Percentiles rank a stretch among this genome's conserved stretches.
Conservation (phyloP, 768 basidiomycete genomes). For the Mycena venus region DNA sequence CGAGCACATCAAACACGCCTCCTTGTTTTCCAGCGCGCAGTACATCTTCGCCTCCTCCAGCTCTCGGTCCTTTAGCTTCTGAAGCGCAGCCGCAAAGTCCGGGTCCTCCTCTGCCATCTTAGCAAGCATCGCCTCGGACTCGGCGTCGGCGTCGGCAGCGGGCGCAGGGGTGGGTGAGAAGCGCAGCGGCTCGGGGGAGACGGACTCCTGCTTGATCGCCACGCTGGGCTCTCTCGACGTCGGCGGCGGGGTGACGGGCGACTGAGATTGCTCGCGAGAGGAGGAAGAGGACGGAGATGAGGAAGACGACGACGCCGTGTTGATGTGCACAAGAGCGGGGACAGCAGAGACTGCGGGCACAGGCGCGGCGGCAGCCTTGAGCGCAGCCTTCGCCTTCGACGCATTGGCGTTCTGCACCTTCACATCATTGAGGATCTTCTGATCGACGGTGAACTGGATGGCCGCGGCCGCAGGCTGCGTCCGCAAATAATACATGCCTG, state of each 20-base stretch:
- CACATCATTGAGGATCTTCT: constrained; percentile 77
- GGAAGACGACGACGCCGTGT: constrained; percentile 48
- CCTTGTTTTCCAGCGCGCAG: constrained; percentile 95
- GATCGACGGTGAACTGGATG: constrained; percentile 81
- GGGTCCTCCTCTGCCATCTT: constrained; percentile 72
- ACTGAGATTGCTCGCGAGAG: constrained; percentile 25
- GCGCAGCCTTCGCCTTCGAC: constrained; percentile 37
- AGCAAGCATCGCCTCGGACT: constrained; percentile 63
- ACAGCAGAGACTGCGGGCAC: constrained; percentile 35
- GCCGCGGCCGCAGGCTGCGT: constrained; percentile 85
- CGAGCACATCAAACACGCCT: constrained; percentile 94
- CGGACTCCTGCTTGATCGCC: constrained; percentile 43
- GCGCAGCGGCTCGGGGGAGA: constrained; percentile 33
- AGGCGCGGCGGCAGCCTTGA: constrained; percentile 36
- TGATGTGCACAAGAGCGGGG: constrained; percentile 41
- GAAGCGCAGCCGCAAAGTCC: constrained; percentile 85
- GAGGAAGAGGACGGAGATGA: constrained; percentile 42
- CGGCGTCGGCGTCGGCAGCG: constrained; percentile 56
- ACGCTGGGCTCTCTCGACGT: constrained; percentile 28
- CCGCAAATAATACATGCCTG: constrained; percentile 87
- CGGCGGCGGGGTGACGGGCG: constrained; percentile 24
- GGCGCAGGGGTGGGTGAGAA: constrained; percentile 39
- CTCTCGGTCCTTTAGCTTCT: constrained; percentile 78
- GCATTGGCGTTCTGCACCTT: constrained; percentile 60
- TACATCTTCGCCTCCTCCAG: constrained; percentile 84